A percentile compares a stretch with the other conserved stretches of the same genome.
Evolutionary conservation across 1,139 yeast species (phyloP).

Genomic region (Yamadazyma trypodendri): DNA sequence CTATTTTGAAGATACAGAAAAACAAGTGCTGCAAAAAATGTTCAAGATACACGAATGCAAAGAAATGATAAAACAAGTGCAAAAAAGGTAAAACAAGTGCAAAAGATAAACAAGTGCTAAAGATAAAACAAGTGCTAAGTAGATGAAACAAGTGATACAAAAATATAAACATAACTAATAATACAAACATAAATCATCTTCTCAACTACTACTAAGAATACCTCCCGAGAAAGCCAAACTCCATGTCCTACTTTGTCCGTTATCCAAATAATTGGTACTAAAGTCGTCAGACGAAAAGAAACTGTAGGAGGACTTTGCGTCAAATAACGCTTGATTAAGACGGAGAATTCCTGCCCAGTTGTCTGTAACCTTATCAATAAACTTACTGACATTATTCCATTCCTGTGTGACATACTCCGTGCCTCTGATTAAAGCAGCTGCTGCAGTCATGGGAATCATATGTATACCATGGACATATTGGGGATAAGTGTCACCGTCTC

Average conservation of each 20-base stretch:
- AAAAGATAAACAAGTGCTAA: no score
- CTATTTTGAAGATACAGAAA: no score
- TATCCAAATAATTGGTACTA: constrained; percentile 55
- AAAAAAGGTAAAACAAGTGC: no score
- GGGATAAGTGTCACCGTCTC: constrained; percentile 41
- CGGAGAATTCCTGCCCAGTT: constrained; percentile 91
- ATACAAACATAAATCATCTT: constrained; percentile 1
- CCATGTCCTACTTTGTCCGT: constrained; percentile 92
- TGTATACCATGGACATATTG: constrained; percentile 96
- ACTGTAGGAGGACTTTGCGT: constrained; percentile 63
- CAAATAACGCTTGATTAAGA: constrained; percentile 73
- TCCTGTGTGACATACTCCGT: constrained; percentile 74
- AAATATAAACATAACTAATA: background rate
- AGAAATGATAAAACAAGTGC: no score
- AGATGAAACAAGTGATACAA: no score
- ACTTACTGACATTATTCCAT: constrained; percentile 59
- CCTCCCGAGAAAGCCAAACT: constrained; percentile 76
- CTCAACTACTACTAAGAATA: constrained; percentile 14
- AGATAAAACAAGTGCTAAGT: no score
- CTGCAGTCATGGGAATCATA: constrained; percentile 84
- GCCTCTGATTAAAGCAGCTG: constrained; percentile 71
- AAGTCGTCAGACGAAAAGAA: constrained; percentile 53
- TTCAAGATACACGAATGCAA: no score
- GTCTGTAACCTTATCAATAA: constrained; percentile 56
- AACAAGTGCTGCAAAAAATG: no score